Evolutionary conservation across 2,329 filamentous ascomycete genomes (phyloP).

Genomic region (Apiospora rasikravindrae): DNA sequence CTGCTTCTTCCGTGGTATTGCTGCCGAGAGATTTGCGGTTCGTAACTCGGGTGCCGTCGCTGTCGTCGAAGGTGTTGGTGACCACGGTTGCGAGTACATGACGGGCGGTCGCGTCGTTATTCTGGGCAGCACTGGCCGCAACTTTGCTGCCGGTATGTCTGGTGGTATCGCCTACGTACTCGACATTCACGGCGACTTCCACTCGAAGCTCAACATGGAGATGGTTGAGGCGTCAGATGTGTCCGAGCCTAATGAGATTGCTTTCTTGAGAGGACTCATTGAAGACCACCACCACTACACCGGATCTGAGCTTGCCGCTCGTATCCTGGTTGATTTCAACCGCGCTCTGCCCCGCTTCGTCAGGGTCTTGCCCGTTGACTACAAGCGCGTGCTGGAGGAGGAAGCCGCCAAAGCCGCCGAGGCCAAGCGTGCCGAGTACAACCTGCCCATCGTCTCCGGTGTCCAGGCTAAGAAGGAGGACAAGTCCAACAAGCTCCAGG

Average conservation of each 20-base stretch:
- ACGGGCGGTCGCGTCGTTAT: slow-evolving; percentile 90
- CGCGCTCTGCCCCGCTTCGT: slow-evolving; percentile 88
- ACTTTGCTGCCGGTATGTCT: slow-evolving; percentile 98
- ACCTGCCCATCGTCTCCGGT: slow-evolving; percentile 76
- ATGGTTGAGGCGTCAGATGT: slow-evolving; percentile 92
- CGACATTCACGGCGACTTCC: slow-evolving; percentile 87
- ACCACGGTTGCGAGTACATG: slow-evolving; percentile 99
- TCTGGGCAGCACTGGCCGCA: slow-evolving; percentile 87
- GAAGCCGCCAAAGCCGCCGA: slow-evolving; percentile 85
- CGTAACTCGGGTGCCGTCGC: slow-evolving; percentile 95
- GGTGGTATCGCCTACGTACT: slow-evolving; percentile 96
- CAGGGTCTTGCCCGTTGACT: slow-evolving; percentile 93
- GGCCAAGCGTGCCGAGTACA: slow-evolving; percentile 83
- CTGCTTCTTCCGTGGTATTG: slow-evolving; percentile 96
- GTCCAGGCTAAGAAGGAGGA: slow-evolving; percentile 68
- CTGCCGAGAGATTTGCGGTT: slow-evolving; percentile 94
- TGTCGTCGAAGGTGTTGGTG: slow-evolving; percentile 95
- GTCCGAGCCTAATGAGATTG: slow-evolving; percentile 86
- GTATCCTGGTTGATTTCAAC: slow-evolving; percentile 94
- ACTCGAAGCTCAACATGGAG: slow-evolving; percentile 92
- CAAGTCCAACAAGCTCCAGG: slow-evolving; percentile 73
- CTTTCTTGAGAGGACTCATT: slow-evolving; percentile 86
- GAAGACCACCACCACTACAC: slow-evolving; percentile 99
- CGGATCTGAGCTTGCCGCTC: slow-evolving; percentile 90
- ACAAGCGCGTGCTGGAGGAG: slow-evolving; percentile 89